Base-by-base conservation (phyloP, 176 grass and related monocot species). In the Neostapfia colusana region DNA sequence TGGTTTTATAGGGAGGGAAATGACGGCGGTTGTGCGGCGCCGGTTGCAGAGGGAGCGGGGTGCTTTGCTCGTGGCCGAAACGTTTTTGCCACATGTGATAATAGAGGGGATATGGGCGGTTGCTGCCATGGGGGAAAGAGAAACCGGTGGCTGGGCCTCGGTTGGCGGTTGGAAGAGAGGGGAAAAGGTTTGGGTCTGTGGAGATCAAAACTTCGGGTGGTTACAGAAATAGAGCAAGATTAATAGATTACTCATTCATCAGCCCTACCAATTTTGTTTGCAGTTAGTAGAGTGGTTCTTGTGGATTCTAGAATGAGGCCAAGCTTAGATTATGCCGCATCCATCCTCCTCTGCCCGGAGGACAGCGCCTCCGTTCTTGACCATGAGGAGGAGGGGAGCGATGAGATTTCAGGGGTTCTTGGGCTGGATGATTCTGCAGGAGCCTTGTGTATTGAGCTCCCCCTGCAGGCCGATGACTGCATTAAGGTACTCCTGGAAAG, bases 251-350 rank as follows among this genome's bases (percentile, higher is more conserved):
- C 38, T 31, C n/a, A 12, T 13, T 63, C 26, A 4, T 13, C 73
- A 49, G 18, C 37, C 28, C 8, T 35, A 17, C 70, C 26, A 16
- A 37, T 43, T 59, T 59, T 43, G n/a, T 13, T 56, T 73, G 50
- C 1, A 34, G 46, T 27, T 41, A 16, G 51, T 6, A 17, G 35
- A 26, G 54, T 42, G 18, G 36, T 44, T 75, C 72, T 60, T 43
- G 8, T 12, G 15, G 4, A 37, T 2, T 24, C 48, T 14, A 46
- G 35, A 60, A 92, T 92, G 90, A 35, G 58, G 24, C 86, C 90
- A 54, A 86, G 75, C 72, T 84, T 73, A 57, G 90, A 92, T 59
- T 88, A 71, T 74, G 79, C 79, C n/a, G 82, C 82, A 14, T 92
- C 86, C 48, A 73, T 69, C 69, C 86, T 92, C 49, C 75, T 86